A percentile compares a stretch with the other conserved stretches of the same genome.
Evolutionary conservation across 2,329 filamentous ascomycete species (phyloP).

Genomic region (Septoria linicola): DNA sequence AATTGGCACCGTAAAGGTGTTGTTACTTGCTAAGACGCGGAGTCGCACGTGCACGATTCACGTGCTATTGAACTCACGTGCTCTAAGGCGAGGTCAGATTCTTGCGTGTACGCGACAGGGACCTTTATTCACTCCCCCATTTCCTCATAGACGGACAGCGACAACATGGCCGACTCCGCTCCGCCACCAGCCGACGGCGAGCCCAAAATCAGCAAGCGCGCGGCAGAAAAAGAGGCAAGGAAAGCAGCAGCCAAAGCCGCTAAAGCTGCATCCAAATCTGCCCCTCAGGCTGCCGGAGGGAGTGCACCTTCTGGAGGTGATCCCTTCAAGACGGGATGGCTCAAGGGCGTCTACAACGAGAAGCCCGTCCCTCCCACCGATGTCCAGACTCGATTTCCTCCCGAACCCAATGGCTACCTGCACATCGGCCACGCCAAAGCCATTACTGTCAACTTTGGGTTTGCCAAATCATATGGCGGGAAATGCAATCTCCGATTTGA

Average conservation of each 20-base stretch:
- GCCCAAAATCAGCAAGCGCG: constrained; percentile 47
- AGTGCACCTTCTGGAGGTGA: constrained; percentile 26
- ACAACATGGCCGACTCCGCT: constrained; percentile 34
- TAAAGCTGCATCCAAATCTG: constrained; percentile 43
- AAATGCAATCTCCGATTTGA: constrained; percentile 78
- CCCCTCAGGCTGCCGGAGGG: constrained; percentile 26
- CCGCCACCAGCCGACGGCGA: constrained; percentile 23
- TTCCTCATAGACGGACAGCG: not conserved
- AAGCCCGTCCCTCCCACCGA: constrained; percentile 44
- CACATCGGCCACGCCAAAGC: constrained; percentile 95
- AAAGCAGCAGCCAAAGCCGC: constrained; percentile 50
- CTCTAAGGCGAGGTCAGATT: too few relatives aligned
- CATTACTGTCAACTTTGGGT: constrained; percentile 94
- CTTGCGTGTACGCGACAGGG: too few relatives aligned
- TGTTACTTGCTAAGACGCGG: too few relatives aligned
- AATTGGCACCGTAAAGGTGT: too few relatives aligned
- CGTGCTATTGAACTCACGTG: too few relatives aligned
- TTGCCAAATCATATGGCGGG: constrained; percentile 80
- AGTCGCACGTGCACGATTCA: too few relatives aligned
- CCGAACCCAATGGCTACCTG: constrained; percentile 81
- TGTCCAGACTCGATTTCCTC: constrained; percentile 52
- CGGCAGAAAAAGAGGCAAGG: constrained; percentile 51
- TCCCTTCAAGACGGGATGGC: constrained; percentile 52
- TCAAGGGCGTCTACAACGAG: constrained; percentile 52
- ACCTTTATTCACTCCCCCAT: not conserved